Conservation (phyloP, 106 monocot genomes). For the Triglochin maritima region DNA sequence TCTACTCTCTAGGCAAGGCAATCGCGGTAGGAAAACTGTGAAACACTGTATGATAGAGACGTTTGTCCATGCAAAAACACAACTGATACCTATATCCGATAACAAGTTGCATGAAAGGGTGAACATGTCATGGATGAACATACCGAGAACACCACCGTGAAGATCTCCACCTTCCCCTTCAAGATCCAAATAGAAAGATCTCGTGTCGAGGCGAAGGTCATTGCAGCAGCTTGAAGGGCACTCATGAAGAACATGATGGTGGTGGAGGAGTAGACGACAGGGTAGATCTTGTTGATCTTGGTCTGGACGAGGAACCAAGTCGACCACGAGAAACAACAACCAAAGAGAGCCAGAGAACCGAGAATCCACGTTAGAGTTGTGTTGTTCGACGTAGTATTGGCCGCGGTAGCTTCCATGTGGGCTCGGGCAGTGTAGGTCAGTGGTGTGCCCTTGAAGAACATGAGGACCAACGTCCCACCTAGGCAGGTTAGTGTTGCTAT, state of each 20-base stretch:
- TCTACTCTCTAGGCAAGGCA: no score
- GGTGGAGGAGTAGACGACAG: constrained; percentile 49
- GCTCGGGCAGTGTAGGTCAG: constrained; percentile 15
- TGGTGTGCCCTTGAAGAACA: constrained; percentile 47
- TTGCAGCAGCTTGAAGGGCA: constrained; percentile 40
- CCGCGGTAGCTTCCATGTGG: no score
- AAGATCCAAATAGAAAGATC: constrained; percentile 28
- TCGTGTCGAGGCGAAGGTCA: constrained; percentile 26
- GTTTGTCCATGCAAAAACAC: no score
- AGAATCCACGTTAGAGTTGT: constrained; percentile 1
- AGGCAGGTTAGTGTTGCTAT: constrained; percentile 35
- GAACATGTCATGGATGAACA: no score
- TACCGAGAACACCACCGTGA: constrained; percentile 42
- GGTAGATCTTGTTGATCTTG: constrained; percentile 42
- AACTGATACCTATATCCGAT: no score
- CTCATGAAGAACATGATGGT: constrained; percentile 46
- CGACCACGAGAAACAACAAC: constrained; percentile 33
- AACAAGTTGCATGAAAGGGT: no score
- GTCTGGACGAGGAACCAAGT: constrained; percentile 67
- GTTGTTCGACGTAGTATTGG: background rate
- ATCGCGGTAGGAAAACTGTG: no score
- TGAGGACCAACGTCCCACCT: constrained; percentile 44
- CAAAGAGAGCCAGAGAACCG: constrained; percentile 36
- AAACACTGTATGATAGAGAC: no score
- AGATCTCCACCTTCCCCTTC: constrained; percentile 30